Base-by-base conservation (phyloP, 306 rosid species). In the Citrullus mucosospermus region DNA sequence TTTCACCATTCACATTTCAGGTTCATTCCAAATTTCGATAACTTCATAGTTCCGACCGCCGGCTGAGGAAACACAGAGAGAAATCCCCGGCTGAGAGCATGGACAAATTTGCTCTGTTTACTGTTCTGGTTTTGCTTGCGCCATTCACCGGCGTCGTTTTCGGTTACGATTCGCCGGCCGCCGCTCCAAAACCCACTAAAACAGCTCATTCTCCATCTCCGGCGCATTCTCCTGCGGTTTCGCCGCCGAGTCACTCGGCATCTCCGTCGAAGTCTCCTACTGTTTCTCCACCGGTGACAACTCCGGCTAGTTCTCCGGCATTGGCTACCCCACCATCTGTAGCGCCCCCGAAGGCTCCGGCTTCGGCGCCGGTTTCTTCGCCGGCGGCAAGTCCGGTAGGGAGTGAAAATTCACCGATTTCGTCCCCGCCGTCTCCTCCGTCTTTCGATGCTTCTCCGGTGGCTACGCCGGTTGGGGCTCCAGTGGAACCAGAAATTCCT, bases 91-190 rank as follows among this genome's bases (percentile, higher is more conserved):
- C 30, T 9, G 25, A 38, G 6, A 86, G 79, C 65, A 89, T 85
- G 92, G 76, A 32, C 44, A 76, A 38, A 2, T 67, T 87, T 15
- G 25, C 83, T 82, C 17, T 78, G 25, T 80, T 85, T 54, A 68
- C 84, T 16, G 7, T 80, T 0, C 62, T 90, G 46, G 36, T 85
- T 6, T 22, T 88, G 50, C 81, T 81, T 32, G 28, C 82, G 28
- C 28, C 80, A 2, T 58, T 9, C 46, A 78, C 25, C 10, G 55
- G 60, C 68, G 44, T 44, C 34, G 85, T 87, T 56, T 63, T 62
- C n/a, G 88, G 85, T 20, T 82, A 84, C 79, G 82, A 90, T 79
- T 93, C 96, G 18, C 97, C 93, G 9, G 78, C 93, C 81, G 88
- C 92, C 74, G 86, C 97, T 3, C 97, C 93, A 28, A 84, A 84